Evolutionary conservation across 2,329 filamentous ascomycete species (phyloP), one percentile per base, ranked within the genome.

Genomic region (Fusarium sp.): DNA sequence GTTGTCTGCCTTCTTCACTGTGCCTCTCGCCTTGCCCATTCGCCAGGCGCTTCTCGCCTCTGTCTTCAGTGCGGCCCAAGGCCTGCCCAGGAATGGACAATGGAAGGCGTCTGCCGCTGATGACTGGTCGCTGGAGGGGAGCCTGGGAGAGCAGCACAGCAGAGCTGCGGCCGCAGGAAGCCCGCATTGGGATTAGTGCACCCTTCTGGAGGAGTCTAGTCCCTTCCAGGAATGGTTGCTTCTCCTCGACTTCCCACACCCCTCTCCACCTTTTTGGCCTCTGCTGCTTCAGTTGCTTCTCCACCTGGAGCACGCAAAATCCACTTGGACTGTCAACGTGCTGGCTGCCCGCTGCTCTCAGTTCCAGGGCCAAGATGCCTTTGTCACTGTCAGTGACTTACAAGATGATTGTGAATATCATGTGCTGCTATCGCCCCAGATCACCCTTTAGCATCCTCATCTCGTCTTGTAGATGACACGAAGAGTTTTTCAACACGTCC

Each of bases 111-210:
- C 68, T 44, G 33, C 44, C 40, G 16, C 57, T 67, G 60, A 44
- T 69, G 55, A 40, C 53, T 66, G 31, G 55, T 40, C 42, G 35
- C 27, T 22, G 27, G 61, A 31, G 11, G n/a, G 33, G 9, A 8
- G 62, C 70, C 72, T 76, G 65, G 76, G 74, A 72, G 72, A 74
- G 59, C 46, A 57, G 36, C 40, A 55, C 46, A 70, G 20, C 44
- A 62, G 35, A 35, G 51, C 35, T 63, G 66, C 73, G 75, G 67
- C 71, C 67, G 67, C 75, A 75, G 56, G 60, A 55, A 44, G 14
- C 51, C 58, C 66, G 64, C 56, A 67, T 66, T 40, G 17, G 58
- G 73, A 2, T 63, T 77, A 75, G 73, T 40, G 71, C 33, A 1
- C 0, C 1, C n/a, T 35, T 31, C 22, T 20, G 6, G 16, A 2